Percentiles rank a stretch among this genome's conserved stretches.
These are phyloP conservation scores for Hypoxylon subgilvum DNA, from an alignment of 495 filamentous ascomycete genomes.

Conservation along the genomic window DNA sequence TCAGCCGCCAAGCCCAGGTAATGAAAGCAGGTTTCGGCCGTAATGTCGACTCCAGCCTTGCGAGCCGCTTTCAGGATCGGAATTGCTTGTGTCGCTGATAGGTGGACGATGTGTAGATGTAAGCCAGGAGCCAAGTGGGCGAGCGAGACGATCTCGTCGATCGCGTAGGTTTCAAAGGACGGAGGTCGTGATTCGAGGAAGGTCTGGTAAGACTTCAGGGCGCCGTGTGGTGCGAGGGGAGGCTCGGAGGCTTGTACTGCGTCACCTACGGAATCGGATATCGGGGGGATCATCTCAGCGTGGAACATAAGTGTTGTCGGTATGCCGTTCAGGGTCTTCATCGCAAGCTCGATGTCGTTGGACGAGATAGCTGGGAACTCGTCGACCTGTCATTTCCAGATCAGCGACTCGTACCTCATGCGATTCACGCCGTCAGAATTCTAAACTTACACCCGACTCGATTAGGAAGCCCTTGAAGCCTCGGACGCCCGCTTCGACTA, in stretches of 20 bases:
- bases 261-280: constrained; percentile 80
- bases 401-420: constrained; percentile 6
- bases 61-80: constrained; percentile 83
- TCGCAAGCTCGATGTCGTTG: constrained; percentile 76
- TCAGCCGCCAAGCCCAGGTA: constrained; percentile 93
- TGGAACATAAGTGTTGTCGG: constrained; percentile 97
- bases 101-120: constrained; percentile 91
- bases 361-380: constrained; percentile 92
- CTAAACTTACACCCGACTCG: constrained; percentile 82
- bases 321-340: constrained; percentile 74
- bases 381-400: constrained; percentile 66
- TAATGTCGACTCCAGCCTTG: constrained; percentile 81
- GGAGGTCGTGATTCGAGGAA: constrained; percentile 92
- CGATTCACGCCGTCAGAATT: neutral
- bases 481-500: constrained; percentile 83
- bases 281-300: constrained; percentile 95
- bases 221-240: constrained; percentile 74
- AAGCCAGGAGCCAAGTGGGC: constrained; percentile 82
- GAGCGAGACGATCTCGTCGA: constrained; percentile 82
- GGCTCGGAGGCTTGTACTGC: constrained; percentile 73
- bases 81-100: constrained; percentile 91
- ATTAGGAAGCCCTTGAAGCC: constrained; percentile 99
- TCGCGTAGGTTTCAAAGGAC: constrained; percentile 88
- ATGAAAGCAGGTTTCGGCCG: constrained; percentile 98
- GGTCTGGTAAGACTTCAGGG: constrained; percentile 81